Conservation (phyloP, 2,329 filamentous ascomycete genomes). For the Chrysoporthe puriensis region DNA sequence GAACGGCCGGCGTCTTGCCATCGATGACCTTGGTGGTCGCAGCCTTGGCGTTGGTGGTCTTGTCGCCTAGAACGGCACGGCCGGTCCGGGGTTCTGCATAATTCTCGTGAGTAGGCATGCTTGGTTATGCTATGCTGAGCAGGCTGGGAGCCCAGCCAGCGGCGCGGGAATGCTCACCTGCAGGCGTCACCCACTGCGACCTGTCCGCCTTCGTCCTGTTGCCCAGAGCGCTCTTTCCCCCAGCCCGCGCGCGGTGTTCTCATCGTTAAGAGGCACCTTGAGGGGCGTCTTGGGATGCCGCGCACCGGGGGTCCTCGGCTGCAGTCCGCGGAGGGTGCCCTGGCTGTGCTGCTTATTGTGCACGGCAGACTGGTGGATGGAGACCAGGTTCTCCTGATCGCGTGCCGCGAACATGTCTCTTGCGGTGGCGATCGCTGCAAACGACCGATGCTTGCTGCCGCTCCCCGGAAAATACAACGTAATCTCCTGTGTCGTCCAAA, state of each 20-base stretch:
- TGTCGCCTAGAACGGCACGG: constrained; percentile 85
- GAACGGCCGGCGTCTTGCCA: constrained; percentile 49
- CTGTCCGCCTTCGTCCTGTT: constrained; percentile 27
- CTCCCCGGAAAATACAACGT: constrained; percentile 21
- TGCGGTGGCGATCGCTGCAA: constrained; percentile 1
- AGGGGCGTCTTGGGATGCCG: constrained; percentile 82
- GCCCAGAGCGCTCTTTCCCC: constrained; percentile 62
- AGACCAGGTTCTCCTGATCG: constrained; percentile 87
- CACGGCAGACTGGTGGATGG: constrained; percentile 71
- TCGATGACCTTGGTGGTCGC: neutral
- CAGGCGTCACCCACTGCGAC: constrained; percentile 64
- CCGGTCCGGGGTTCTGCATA: constrained; percentile 59
- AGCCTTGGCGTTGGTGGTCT: constrained; percentile 70
- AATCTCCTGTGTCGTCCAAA: constrained; percentile 26
- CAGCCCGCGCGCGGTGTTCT: constrained; percentile 66
- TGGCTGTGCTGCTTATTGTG: constrained; percentile 65
- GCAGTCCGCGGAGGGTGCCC: constrained; percentile 42
- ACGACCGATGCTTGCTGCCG: constrained; percentile 7
- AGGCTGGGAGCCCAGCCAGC: no score
- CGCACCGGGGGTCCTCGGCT: constrained; percentile 78
- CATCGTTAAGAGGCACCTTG: constrained; percentile 77
- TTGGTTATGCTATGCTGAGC: neutral
- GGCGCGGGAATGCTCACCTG: constrained; percentile 59
- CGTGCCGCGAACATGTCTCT: constrained; percentile 71
- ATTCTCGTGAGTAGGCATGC: constrained; percentile 15